Evolutionary conservation across 2,329 filamentous ascomycete genomes (phyloP), one percentile per base, ranked within the genome.

Genomic region (Penicillium nordicum): DNA sequence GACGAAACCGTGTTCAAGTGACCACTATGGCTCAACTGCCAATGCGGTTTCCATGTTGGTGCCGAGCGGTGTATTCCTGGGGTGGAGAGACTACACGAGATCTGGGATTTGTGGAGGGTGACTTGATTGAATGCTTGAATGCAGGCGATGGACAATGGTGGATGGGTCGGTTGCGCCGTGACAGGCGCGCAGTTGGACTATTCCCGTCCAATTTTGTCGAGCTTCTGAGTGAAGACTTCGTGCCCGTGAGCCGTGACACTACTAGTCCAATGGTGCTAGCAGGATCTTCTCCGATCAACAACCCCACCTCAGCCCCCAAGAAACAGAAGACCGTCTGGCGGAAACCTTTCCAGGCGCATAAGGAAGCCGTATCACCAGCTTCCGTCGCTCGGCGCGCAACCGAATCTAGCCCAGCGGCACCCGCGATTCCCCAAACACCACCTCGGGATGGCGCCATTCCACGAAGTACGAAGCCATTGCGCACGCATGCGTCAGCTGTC

Each of bases 151-250:
- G 94, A 50, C 92, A 90, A 45, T 99, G 94, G 94, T 99, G 94
- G 94, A 96, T 92, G 77, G 94, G 94, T 46, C 86, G 93, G 61
- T 78, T 99, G 70, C 90, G 88, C 70, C 86, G 94, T 66, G 94
- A 99, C 76, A 88, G 89, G 73, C 86, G 92, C 69, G 92, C 93
- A 68, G 88, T 97, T 67, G 94, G 94, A 52, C 81, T 94, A 21
- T 99, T 99, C 69, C 94, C 94, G 0, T 97, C 92, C 68, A 99
- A 99, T 77, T 99, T 99, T 70, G 94, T 99, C 70, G 85, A 95
- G 72, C 83, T 99, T 6, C 82, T 99, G 32, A 88, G 90, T 53
- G 86, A 94, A 57, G 84, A 86, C 72, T 97, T 95, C 72, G 87
- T 90, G 55, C 94, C 94, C 16, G 74, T 78, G 58, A 79, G 72